A percentile compares a stretch with the other conserved stretches of the same genome.
phyloP scores from a whole-genome alignment of 2,329 filamentous ascomycete species.

The Incumbomyces lentus region DNA sequence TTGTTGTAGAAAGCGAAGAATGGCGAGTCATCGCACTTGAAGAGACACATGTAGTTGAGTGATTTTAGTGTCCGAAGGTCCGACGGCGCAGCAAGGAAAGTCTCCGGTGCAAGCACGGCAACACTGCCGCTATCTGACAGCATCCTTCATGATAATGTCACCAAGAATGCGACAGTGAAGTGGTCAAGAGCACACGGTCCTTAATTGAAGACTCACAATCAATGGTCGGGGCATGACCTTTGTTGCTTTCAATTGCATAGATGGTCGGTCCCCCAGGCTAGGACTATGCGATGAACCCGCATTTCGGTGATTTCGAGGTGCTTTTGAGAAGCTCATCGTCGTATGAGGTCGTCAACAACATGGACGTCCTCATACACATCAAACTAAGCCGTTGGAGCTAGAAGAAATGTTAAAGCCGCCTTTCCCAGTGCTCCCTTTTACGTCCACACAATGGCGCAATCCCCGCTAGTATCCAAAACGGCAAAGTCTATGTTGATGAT shows the following conservation, averaged over 20 bases:
- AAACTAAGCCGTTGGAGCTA: too few species aligned
- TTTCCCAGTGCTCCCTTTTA: not conserved
- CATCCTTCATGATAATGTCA: not conserved
- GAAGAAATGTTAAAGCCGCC: not conserved
- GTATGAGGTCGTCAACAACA: not conserved
- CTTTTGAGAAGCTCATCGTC: not conserved
- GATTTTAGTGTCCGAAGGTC: constrained; percentile 7
- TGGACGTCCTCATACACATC: constrained; percentile 13
- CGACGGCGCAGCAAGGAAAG: not conserved
- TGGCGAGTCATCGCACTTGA: not conserved
- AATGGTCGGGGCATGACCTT: too few species aligned
- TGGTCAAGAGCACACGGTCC: too few species aligned
- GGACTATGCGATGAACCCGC: too few species aligned
- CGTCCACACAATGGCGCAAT: not conserved
- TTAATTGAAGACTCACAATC: too few species aligned
- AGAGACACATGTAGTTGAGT: not conserved
- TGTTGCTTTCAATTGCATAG: too few species aligned
- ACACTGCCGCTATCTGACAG: too few species aligned
- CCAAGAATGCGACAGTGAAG: not conserved
- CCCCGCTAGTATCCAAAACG: not conserved
- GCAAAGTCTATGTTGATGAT: not conserved
- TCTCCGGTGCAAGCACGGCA: not conserved
- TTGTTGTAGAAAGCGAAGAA: too few species aligned
- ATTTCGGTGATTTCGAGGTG: too few species aligned
- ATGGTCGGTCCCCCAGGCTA: too few species aligned